These are phyloP conservation scores for Ustilago loliicola DNA, from an alignment of 1,284 basidiomycete species.

Conservation along the genomic window DNA sequence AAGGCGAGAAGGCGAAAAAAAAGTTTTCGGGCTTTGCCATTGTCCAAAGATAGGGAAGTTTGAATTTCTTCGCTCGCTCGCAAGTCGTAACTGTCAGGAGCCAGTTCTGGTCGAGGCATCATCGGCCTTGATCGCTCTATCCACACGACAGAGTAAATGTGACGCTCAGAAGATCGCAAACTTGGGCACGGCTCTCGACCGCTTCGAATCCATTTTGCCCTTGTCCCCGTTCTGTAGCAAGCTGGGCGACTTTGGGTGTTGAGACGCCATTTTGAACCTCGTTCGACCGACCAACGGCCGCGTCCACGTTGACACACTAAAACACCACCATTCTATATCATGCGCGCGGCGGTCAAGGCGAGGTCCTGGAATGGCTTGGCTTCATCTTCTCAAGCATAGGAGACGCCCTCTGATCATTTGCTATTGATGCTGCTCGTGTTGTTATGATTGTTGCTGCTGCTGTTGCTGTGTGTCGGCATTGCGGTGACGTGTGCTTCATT, in stretches of 20 bases:
- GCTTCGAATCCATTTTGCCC: not conserved
- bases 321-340: slow-evolving; percentile 1
- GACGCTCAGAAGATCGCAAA: not conserved
- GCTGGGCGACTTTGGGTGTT: not conserved
- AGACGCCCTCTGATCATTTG: not conserved
- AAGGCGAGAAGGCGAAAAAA: not conserved
- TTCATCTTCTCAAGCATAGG: not conserved
- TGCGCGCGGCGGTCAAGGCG: slow-evolving; percentile 15
- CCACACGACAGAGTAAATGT: no score
- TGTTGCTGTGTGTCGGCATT: slow-evolving; percentile 5
- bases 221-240: not conserved
- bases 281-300: slow-evolving; percentile 15
- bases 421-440: no score
- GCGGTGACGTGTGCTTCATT: slow-evolving; percentile 8
- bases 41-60: slow-evolving; percentile 21
- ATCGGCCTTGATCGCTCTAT: slow-evolving; percentile 25
- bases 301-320: slow-evolving; percentile 14
- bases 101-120: not conserved
- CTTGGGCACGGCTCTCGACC: not conserved
- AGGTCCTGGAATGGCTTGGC: slow-evolving; percentile 26
- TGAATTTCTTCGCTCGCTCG: not conserved
- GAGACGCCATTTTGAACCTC: not conserved
- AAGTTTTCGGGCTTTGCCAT: slow-evolving; percentile 4
- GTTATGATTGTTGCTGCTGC: not conserved
- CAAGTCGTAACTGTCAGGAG: not conserved